These are phyloP conservation scores for Sugiyamaella smithiae DNA, from an alignment of 805 yeast genomes.

Conservation along the genomic window DNA sequence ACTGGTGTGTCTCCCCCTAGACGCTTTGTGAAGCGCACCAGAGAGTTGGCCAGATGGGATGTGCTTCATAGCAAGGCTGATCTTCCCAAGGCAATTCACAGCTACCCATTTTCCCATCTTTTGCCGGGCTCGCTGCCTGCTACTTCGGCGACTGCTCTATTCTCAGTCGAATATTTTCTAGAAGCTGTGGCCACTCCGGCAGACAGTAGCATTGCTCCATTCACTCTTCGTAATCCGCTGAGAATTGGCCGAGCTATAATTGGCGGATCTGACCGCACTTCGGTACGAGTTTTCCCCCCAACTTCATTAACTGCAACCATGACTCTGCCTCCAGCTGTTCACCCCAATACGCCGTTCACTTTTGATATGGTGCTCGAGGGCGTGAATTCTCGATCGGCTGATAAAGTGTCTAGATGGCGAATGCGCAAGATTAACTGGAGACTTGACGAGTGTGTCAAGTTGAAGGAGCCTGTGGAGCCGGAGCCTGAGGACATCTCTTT, in stretches of 20 bases:
- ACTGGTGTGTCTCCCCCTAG: background rate
- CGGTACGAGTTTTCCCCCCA: slow-evolving; percentile 92
- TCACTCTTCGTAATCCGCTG: slow-evolving; percentile 57
- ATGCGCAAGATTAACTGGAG: slow-evolving; percentile 88
- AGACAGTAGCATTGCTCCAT: slow-evolving; percentile 29
- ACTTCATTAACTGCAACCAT: slow-evolving; percentile 87
- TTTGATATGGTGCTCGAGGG: slow-evolving; percentile 76
- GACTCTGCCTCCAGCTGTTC: slow-evolving; percentile 80
- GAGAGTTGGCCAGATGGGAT: slow-evolving; percentile 84
- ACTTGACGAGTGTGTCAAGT: slow-evolving; percentile 75
- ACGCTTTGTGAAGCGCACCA: slow-evolving; percentile 45
- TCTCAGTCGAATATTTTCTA: slow-evolving; percentile 71
- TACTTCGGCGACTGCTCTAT: slow-evolving; percentile 54
- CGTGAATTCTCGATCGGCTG: slow-evolving; percentile 25
- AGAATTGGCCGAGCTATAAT: slow-evolving; percentile 73
- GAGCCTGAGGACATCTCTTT: slow-evolving; percentile 7
- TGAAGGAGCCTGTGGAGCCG: slow-evolving; percentile 29
- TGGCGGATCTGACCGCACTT: slow-evolving; percentile 79
- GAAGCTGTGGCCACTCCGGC: slow-evolving; percentile 47
- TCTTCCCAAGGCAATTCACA: slow-evolving; percentile 69
- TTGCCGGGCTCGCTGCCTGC: slow-evolving; percentile 89
- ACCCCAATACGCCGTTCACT: slow-evolving; percentile 83
- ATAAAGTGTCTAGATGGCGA: slow-evolving; percentile 65
- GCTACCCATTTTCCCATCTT: slow-evolving; percentile 87
- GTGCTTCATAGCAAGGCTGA: slow-evolving; percentile 58